Percentiles rank a stretch among this genome's conserved stretches.
These are phyloP conservation scores for Phytophthora europaea DNA, from an alignment of 352 stramenopile genomes.

Conservation along the genomic window DNA sequence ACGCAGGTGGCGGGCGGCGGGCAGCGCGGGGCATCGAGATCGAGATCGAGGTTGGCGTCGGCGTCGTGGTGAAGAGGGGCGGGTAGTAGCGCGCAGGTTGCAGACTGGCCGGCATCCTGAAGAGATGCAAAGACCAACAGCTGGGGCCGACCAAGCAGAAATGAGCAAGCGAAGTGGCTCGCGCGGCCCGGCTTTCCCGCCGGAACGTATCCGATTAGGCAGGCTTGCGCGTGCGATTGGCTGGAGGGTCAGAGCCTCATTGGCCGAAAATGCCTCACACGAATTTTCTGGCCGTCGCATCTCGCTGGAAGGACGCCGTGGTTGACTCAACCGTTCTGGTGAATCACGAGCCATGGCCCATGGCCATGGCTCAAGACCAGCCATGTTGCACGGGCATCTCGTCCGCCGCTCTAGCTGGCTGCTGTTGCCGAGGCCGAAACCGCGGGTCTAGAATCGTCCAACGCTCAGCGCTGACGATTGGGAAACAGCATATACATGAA, in stretches of 20 bases:
- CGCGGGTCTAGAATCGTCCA: too few species aligned
- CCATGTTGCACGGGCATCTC: too few species aligned
- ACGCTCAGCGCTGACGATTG: too few species aligned
- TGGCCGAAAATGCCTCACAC: not conserved
- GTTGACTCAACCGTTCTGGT: conserved; percentile 27
- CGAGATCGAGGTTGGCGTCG: not conserved
- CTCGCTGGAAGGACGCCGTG: not conserved
- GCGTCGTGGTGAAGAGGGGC: not conserved
- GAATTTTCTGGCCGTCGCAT: not conserved
- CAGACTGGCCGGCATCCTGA: not conserved
- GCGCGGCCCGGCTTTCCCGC: not conserved
- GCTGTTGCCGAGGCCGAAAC: not conserved
- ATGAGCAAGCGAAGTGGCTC: not conserved
- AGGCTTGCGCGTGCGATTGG: not conserved
- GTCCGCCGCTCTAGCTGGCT: not conserved
- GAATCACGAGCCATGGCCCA: not conserved
- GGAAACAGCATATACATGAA: too few species aligned
- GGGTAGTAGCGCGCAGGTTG: conserved; percentile 14
- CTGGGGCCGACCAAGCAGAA: conserved; percentile 4
- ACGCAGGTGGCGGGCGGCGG: not conserved
- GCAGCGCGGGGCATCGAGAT: not conserved
- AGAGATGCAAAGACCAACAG: not conserved
- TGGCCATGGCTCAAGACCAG: too few species aligned
- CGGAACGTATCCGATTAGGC: not conserved
- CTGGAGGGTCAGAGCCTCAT: not conserved